A percentile compares a stretch with the other conserved stretches of the same genome.
These are phyloP conservation scores for Ogataea parapolymorpha DNA, from an alignment of 805 yeast species.

Conservation along the genomic window DNA sequence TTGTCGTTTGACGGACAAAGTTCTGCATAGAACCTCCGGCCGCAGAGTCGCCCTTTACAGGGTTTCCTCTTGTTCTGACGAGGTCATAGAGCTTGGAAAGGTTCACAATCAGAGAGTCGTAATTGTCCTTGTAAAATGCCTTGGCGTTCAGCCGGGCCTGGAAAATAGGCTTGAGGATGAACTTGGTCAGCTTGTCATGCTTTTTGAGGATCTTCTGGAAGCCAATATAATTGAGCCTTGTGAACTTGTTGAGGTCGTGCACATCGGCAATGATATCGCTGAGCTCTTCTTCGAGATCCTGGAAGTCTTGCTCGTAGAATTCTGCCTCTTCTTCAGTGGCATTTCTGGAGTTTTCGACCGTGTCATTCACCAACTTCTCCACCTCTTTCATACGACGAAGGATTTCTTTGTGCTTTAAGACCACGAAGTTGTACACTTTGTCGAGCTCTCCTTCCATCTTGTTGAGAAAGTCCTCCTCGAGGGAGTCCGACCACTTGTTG, in stretches of 20 bases:
- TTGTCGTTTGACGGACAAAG: slow-evolving; percentile 97
- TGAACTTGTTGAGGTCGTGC: slow-evolving; percentile 91
- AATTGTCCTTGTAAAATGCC: slow-evolving; percentile 94
- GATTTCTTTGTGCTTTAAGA: slow-evolving; percentile 83
- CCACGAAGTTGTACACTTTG: slow-evolving; percentile 88
- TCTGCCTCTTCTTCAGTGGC: slow-evolving; percentile 36
- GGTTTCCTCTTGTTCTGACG: slow-evolving; percentile 94
- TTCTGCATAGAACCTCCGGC: slow-evolving; percentile 99
- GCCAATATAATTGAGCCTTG: slow-evolving; percentile 92
- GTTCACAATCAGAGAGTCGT: slow-evolving; percentile 84
- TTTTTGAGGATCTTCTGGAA: slow-evolving; percentile 95
- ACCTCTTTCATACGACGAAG: slow-evolving; percentile 79
- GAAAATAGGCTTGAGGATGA: slow-evolving; percentile 84
- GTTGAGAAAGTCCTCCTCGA: slow-evolving; percentile 79
- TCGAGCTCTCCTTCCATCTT: slow-evolving; percentile 80
- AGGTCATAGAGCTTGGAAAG: slow-evolving; percentile 85
- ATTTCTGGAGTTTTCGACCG: slow-evolving; percentile 42
- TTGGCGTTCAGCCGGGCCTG: slow-evolving; percentile 89
- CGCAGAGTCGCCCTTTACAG: slow-evolving; percentile 88
- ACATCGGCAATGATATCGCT: slow-evolving; percentile 94
- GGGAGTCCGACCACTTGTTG: slow-evolving; percentile 66
- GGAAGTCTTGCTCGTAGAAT: slow-evolving; percentile 60
- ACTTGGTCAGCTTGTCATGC: slow-evolving; percentile 86
- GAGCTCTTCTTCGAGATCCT: slow-evolving; percentile 69
- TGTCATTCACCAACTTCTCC: slow-evolving; percentile 64